These are phyloP conservation scores for Geosmithia putterillii DNA, from an alignment of 2,329 filamentous ascomycete genomes.

Conservation along the genomic window DNA sequence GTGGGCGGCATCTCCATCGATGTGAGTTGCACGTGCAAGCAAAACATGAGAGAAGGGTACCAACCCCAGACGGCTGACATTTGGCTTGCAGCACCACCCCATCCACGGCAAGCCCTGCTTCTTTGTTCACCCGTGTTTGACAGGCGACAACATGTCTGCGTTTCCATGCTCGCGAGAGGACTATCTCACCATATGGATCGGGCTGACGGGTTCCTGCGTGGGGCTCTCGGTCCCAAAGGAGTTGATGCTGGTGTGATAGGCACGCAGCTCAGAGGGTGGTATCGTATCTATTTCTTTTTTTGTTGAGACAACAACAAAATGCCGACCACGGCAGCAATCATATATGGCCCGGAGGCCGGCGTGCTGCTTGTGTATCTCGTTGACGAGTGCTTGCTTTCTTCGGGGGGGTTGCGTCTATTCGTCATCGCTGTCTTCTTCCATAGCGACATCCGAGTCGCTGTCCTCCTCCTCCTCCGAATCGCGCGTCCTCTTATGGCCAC, in stretches of 20 bases:
- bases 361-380: neutral
- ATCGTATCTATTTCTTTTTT: neutral
- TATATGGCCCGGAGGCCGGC: neutral
- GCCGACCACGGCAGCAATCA: too few relatives aligned
- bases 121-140: constrained; percentile 87
- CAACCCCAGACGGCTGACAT: constrained; percentile 12
- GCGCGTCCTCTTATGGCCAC: constrained; percentile 58
- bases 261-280: neutral
- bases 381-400: constrained; percentile 1
- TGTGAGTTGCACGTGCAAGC: constrained; percentile 36
- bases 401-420: too few relatives aligned
- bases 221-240: constrained; percentile 66
- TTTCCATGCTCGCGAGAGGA: constrained; percentile 49
- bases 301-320: neutral
- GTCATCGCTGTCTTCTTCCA: constrained; percentile 63
- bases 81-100: constrained; percentile 60
- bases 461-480: constrained; percentile 55
- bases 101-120: constrained; percentile 65
- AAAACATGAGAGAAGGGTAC: neutral
- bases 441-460: constrained; percentile 55
- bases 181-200: constrained; percentile 83
- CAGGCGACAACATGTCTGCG: constrained; percentile 64
- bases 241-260: constrained; percentile 42
- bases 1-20: constrained; percentile 67
- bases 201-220: constrained; percentile 70